Evolutionary conservation across 805 yeast genomes (phyloP).

Genomic region (Metschnikowia baotianmanensis): DNA sequence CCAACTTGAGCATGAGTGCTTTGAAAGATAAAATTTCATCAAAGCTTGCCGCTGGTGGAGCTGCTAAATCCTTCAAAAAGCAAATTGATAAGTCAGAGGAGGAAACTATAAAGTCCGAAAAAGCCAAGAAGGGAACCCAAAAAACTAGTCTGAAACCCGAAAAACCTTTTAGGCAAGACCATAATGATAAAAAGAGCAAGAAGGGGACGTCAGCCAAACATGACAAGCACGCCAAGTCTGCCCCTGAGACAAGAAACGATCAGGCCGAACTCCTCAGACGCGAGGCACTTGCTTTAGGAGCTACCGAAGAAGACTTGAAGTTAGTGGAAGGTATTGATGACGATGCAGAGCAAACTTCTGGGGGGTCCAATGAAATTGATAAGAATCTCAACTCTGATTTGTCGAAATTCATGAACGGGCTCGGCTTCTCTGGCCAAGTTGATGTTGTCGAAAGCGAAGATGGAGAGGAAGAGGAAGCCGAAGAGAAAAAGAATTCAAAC

Average conservation of each 20-base stretch:
- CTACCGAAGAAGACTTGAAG: conserved; percentile 76
- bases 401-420: conserved; percentile 57
- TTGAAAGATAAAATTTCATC: conserved; percentile 63
- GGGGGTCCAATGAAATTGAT: conserved; percentile 41
- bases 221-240: conserved; percentile 8
- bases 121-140: neutral
- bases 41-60: conserved; percentile 34
- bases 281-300: conserved; percentile 81
- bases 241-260: conserved; percentile 6
- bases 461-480: conserved; percentile 34
- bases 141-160: neutral
- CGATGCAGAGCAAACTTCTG: conserved; percentile 47
- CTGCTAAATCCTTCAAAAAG: neutral
- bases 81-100: neutral
- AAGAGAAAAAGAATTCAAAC: conserved; percentile 35
- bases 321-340: conserved; percentile 57
- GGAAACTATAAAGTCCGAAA: conserved; percentile 1
- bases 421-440: conserved; percentile 52
- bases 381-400: conserved; percentile 52
- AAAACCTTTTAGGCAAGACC: conserved; percentile 5
- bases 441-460: conserved; percentile 22
- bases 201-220: conserved; percentile 13
- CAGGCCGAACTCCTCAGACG: conserved; percentile 49
- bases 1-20: conserved; percentile 50
- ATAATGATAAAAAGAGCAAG: conserved; percentile 21